Base-by-base conservation (phyloP, 768 basidiomycete genomes). In the Mycena capillaripes region DNA sequence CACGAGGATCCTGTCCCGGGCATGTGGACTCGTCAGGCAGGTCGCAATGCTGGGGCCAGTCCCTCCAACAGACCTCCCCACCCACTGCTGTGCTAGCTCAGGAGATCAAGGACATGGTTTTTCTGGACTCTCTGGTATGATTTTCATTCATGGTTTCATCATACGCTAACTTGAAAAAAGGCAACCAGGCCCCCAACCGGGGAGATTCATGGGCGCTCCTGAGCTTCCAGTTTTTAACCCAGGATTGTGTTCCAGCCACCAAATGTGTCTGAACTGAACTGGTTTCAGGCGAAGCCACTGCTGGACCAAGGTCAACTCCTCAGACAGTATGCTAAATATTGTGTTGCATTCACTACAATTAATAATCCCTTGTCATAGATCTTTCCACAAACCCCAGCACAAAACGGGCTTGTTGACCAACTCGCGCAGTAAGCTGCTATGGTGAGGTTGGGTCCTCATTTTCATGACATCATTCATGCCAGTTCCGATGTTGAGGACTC, bases 401-500 rank as follows among this genome's bases (percentile, higher is more conserved):
- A 23, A 50, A 63, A 63, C 46, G 34, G 46, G 61, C 46, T 50
- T 34, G 61, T 36, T 50, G 34, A 50, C 46, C 61, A 36, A 50
- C n/a, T 63, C 46, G 23, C 48, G n/a, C 61, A 63, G 42, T 29
- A 46, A 44, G 42, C 59, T 21, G 42, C 59, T 46, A 61, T 61
- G 59, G 44, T 30, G 7, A 61, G 60, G 29, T 42, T 42, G 32
- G 60, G 60, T 48, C 60, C 60, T 32, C 60, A 19, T 61, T 29
- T 48, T 17, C 23, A 29, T 17, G 29, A 63, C 46, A 44, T 16
- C 29, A 50, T 48, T 61, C 4, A 61, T 42, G 42, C 59, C 23
- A 59, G 23, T 34, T 59, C 58, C 23, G 58, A 40, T 59, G 58
- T 42, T 59, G 58, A 59, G 38, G 58, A 59, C 58, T 59, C 58